These are phyloP conservation scores for Dioszegia hungarica DNA, from an alignment of 768 basidiomycete genomes.

Conservation along the genomic window DNA sequence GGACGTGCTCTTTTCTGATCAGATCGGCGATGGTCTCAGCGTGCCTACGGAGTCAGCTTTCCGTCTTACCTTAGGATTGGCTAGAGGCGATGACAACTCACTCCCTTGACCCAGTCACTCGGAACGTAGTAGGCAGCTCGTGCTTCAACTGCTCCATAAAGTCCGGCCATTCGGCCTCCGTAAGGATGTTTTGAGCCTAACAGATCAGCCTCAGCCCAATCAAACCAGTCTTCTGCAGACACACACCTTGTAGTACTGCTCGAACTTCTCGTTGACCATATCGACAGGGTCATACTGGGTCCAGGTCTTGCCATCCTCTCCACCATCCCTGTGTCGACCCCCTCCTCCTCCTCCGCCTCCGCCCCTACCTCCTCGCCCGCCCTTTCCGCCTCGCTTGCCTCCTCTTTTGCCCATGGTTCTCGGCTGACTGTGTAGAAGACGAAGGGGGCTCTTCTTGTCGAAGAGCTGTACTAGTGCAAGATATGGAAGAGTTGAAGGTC, in stretches of 20 bases:
- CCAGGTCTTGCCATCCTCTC: slow-evolving; percentile 10
- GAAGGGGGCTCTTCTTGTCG: not conserved
- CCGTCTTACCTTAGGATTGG: not conserved
- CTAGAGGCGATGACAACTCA: slow-evolving; percentile 49
- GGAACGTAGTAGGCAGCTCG: slow-evolving; percentile 87
- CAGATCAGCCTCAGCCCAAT: not conserved
- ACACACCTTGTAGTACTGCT: slow-evolving; percentile 52
- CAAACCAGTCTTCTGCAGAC: not conserved
- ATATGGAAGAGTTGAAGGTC: too few relatives aligned
- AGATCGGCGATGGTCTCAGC: slow-evolving; percentile 68
- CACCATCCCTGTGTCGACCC: slow-evolving; percentile 1
- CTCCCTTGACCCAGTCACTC: slow-evolving; percentile 84
- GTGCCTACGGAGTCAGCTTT: slow-evolving; percentile 57
- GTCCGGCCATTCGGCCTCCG: slow-evolving; percentile 67
- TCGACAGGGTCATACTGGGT: slow-evolving; percentile 17
- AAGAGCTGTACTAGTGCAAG: too few relatives aligned
- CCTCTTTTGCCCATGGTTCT: slow-evolving; percentile 12
- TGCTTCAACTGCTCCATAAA: slow-evolving; percentile 64
- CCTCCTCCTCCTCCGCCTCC: not conserved
- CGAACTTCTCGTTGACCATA: slow-evolving; percentile 49
- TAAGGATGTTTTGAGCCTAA: slow-evolving; percentile 64
- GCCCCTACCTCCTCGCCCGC: not conserved
- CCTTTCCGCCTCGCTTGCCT: not conserved
- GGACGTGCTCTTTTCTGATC: slow-evolving; percentile 73
- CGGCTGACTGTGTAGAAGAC: not conserved